Evolutionary conservation across 768 basidiomycete genomes (phyloP).

Genomic region (Daedalea quercina): DNA sequence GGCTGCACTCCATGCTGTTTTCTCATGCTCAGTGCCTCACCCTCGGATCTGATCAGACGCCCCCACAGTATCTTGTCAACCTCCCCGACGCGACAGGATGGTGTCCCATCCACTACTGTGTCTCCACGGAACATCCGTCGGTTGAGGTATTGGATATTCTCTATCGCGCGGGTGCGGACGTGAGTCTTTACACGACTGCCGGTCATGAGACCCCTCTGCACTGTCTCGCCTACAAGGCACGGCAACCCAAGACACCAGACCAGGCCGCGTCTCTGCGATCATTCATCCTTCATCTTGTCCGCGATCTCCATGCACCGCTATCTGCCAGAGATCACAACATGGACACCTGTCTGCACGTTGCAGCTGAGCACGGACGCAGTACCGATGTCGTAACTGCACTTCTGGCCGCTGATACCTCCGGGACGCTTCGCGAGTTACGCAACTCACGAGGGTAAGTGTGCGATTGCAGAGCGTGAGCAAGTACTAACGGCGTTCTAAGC

Average conservation of each 20-base stretch:
- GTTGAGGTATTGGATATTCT: slow-evolving; percentile 60
- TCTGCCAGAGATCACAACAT: slow-evolving; percentile 57
- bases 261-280: slow-evolving; percentile 36
- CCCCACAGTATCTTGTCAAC: slow-evolving; percentile 45
- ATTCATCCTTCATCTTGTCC: slow-evolving; percentile 62
- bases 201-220: slow-evolving; percentile 64
- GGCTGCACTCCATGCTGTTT: slow-evolving; percentile 17
- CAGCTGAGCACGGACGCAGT: slow-evolving; percentile 67
- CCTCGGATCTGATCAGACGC: slow-evolving; percentile 25
- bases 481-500: slow-evolving; percentile 56
- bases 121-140: slow-evolving; percentile 46
- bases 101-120: slow-evolving; percentile 70
- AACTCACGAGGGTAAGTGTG: slow-evolving; percentile 66
- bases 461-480: background rate
- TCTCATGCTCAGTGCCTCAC: slow-evolving; percentile 33
- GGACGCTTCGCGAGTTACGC: slow-evolving; percentile 49
- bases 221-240: slow-evolving; percentile 43
- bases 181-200: slow-evolving; percentile 57
- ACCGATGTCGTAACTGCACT: slow-evolving; percentile 56
- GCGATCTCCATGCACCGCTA: slow-evolving; percentile 63
- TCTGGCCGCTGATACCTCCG: slow-evolving; percentile 56
- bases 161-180: slow-evolving; percentile 71
- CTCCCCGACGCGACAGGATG: slow-evolving; percentile 60
- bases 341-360: slow-evolving; percentile 77
- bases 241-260: slow-evolving; percentile 12